Evolutionary conservation across 495 filamentous ascomycete genomes (phyloP), one percentile per base, ranked within the genome.

Genomic region (Aspergillus panamensis): DNA sequence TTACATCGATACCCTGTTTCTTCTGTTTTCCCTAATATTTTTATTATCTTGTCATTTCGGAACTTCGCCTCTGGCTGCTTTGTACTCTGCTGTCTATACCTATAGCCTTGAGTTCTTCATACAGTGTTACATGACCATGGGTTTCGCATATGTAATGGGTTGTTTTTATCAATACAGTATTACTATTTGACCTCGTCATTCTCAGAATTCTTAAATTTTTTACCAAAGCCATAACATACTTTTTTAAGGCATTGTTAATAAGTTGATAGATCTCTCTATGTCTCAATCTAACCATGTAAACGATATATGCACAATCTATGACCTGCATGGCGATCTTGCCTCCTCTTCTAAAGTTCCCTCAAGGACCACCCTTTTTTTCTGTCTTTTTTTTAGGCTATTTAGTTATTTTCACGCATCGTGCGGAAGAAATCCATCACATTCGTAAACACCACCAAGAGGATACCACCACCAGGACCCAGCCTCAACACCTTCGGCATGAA

Each of bases 401-500:
- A 10, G 9, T 17, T 29, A 10, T 49, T 30, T 30, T 31, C 64
- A 13, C 70, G 70, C 75, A 82, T 82, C 59, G 74, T 77, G 51
- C 83, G 77, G 76, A 89, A 97, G 74, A 94, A 93, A 65, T 97
- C 93, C 88, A 96, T 95, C 14, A 96, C 87, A 13, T 88, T 84
- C 4, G 91, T 96, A 75, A 91, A 97, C 39, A 97, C 92, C 21
- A 97, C 92, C 51, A 95, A 77, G 55, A 96, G 79, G 63, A 96
- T 95, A 78, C 91, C 91, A 72, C 91, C 91, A 70, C 91, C 91
- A 21, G 91, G 91, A 19, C 91, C 91, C 52, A 96, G 74, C 74
- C 91, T 82, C 52, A 96, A 79, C 33, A 98, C 93, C 82, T 98
- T 98, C 43, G 94, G 94, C 39, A 95, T 57, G 80, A 98, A 98